Conservation (phyloP, 2,329 filamentous ascomycete genomes). For the Claviceps sp. region DNA sequence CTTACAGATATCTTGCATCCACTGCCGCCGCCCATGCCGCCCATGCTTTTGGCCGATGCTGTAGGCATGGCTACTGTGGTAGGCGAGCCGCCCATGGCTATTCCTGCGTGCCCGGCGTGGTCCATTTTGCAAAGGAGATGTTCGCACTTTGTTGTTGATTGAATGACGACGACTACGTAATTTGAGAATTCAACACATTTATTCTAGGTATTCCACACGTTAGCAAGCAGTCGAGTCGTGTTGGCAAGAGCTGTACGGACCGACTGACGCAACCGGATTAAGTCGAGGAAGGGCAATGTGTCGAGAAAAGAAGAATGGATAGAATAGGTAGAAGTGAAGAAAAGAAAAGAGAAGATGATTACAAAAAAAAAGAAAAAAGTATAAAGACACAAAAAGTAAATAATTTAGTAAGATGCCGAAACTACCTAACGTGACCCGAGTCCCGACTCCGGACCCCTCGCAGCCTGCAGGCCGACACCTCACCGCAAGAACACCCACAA, state of each 20-base stretch:
- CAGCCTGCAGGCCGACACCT: too few species aligned
- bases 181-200: too few species aligned
- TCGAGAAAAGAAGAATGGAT: neutral
- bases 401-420: neutral
- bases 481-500: too few species aligned
- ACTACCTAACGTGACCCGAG: neutral
- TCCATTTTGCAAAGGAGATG: slow-evolving; percentile 5
- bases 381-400: neutral
- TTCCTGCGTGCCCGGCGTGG: slow-evolving; percentile 9
- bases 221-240: too few species aligned
- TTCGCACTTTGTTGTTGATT: too few species aligned
- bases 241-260: too few species aligned
- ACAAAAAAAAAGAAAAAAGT: neutral
- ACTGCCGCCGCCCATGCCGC: slow-evolving; percentile 13
- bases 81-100: slow-evolving; percentile 2
- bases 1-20: slow-evolving; percentile 27
- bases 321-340: neutral
- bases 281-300: neutral
- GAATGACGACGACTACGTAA: too few species aligned
- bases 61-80: slow-evolving; percentile 6
- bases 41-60: slow-evolving; percentile 6
- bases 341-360: neutral
- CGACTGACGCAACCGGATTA: neutral
- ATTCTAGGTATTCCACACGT: too few species aligned
- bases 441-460: too few species aligned